Percentiles rank a stretch among this genome's conserved stretches.
Evolutionary conservation across 495 filamentous ascomycete species (phyloP).

Genomic region (Talaromyces nanjingensis): DNA sequence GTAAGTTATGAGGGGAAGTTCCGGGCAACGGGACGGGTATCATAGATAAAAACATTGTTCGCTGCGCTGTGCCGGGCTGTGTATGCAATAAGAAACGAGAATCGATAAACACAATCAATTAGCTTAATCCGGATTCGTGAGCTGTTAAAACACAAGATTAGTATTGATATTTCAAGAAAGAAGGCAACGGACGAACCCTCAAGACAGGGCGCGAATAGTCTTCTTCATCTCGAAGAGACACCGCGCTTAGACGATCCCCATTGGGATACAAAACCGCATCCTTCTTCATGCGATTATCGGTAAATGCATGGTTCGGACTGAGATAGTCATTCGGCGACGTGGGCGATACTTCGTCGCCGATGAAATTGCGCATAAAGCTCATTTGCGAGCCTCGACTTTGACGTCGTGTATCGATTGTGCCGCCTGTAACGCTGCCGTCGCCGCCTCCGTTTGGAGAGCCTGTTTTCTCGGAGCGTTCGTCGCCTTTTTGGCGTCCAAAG

Average conservation of each 20-base stretch:
- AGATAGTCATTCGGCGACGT: constrained; percentile 17
- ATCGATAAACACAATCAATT: not conserved
- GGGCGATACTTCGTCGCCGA: constrained; percentile 14
- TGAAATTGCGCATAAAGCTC: constrained; percentile 35
- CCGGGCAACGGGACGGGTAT: constrained; percentile 6
- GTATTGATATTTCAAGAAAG: constrained; percentile 5
- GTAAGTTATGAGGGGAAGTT: not conserved
- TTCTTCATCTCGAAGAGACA: constrained; percentile 48
- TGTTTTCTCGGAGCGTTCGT: constrained; percentile 21
- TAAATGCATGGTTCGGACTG: constrained; percentile 27
- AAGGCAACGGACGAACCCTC: constrained; percentile 31
- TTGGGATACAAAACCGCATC: constrained; percentile 37
- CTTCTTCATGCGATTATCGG: constrained; percentile 39
- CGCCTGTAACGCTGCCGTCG: constrained; percentile 25
- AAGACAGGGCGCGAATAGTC: constrained; percentile 53
- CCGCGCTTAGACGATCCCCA: constrained; percentile 41
- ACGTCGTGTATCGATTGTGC: constrained; percentile 27
- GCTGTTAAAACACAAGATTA: constrained; percentile 25
- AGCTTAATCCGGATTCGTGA: constrained; percentile 49
- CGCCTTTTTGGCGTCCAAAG: constrained; percentile 28
- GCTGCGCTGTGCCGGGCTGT: constrained; percentile 12
- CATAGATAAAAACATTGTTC: constrained; percentile 2
- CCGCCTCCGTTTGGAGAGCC: constrained; percentile 19
- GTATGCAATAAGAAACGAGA: constrained; percentile 11
- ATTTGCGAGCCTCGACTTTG: constrained; percentile 43